phyloP scores from a whole-genome alignment of 768 basidiomycete genomes.

The Amanita pallidorosea region DNA sequence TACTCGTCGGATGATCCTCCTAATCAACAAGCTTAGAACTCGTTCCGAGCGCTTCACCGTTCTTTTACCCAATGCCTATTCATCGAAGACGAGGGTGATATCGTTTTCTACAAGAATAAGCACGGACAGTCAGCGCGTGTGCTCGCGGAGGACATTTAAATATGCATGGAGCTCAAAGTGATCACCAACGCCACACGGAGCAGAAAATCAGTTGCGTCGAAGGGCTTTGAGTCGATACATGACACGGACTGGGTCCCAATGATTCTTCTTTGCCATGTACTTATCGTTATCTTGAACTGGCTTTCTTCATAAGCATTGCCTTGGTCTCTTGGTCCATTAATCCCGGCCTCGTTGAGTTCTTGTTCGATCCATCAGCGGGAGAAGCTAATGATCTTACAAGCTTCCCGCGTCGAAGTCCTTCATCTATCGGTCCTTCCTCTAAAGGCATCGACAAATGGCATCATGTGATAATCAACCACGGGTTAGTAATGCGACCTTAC shows the following conservation, averaged over 20 bases:
- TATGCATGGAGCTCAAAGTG: neutral
- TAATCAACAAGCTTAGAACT: slow-evolving; percentile 24
- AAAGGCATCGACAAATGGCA: neutral
- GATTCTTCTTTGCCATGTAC: neutral
- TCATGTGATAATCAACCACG: neutral
- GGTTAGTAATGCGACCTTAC: neutral
- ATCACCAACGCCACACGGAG: neutral
- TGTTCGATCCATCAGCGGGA: slow-evolving; percentile 2
- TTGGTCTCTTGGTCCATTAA: neutral
- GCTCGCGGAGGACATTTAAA: slow-evolving; percentile 10
- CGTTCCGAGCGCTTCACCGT: slow-evolving; percentile 48
- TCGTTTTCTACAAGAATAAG: slow-evolving; percentile 52
- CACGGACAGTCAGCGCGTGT: slow-evolving; percentile 30
- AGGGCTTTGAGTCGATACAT: neutral
- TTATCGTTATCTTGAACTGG: neutral
- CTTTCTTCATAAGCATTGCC: neutral
- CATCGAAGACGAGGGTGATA: slow-evolving; percentile 52
- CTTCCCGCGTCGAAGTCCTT: neutral
- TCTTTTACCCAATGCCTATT: slow-evolving; percentile 52
- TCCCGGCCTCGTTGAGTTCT: neutral
- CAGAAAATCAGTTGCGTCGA: neutral
- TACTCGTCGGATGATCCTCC: neutral
- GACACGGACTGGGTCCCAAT: no score
- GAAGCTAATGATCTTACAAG: neutral
- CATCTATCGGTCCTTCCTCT: neutral